Conservation (phyloP, 495 filamentous ascomycete genomes). For the Halenospora varia region DNA sequence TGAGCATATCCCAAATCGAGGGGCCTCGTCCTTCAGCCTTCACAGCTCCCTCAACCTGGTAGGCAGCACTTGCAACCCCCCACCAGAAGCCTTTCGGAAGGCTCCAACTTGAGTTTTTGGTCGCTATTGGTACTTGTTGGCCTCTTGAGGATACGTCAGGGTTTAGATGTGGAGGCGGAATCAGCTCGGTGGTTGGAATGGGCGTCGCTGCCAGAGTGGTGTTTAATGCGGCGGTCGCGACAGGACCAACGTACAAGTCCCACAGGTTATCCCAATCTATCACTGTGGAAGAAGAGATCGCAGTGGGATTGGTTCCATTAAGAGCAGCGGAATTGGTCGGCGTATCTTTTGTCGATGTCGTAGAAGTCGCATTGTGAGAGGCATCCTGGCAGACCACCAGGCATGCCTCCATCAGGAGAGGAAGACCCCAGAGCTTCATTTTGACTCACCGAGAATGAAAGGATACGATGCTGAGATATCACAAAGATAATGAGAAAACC, state of each 20-base stretch:
- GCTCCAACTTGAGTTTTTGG: conserved; percentile 24
- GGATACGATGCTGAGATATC: too few species aligned
- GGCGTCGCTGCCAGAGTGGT: conserved; percentile 21
- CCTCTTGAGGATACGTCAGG: conserved; percentile 16
- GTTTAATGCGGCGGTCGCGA: conserved; percentile 15
- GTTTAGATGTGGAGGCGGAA: conserved; percentile 20
- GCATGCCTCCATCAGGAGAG: too few species aligned
- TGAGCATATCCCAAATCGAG: conserved; percentile 22
- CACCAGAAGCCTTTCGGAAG: conserved; percentile 21
- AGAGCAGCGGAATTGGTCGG: too few species aligned
- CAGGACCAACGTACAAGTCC: conserved; percentile 22
- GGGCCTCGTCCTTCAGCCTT: conserved; percentile 24
- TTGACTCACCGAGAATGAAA: too few species aligned
- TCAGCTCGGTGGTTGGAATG: conserved; percentile 17
- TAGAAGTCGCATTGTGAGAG: too few species aligned
- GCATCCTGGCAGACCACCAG: too few species aligned
- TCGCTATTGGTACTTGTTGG: conserved; percentile 9
- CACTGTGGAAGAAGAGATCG: too few species aligned
- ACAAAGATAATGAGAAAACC: too few species aligned
- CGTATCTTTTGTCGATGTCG: too few species aligned
- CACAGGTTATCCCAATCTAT: conserved; percentile 17
- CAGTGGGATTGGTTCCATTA: too few species aligned
- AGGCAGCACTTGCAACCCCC: conserved; percentile 30
- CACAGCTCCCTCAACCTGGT: conserved; percentile 34
- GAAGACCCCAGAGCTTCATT: too few species aligned